These are phyloP conservation scores for Erigeron philadelphicus DNA, from an alignment of 140 eudicot genomes.

Conservation along the genomic window DNA sequence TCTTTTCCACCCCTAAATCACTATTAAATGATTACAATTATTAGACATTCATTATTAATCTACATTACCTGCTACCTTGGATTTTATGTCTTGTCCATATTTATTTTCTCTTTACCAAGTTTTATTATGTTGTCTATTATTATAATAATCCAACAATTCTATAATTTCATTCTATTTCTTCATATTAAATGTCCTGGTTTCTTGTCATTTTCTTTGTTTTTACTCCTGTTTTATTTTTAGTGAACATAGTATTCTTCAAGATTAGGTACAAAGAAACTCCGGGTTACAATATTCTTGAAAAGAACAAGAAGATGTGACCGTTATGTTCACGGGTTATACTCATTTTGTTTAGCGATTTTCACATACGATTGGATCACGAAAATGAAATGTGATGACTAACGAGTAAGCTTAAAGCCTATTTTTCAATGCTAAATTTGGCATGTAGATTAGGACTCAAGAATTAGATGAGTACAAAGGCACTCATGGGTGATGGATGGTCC, in stretches of 20 bases:
- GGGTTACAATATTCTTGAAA: conserved; percentile 15
- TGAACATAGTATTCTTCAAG: conserved; percentile 22
- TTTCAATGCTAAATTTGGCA: neutral
- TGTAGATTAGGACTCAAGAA: conserved; percentile 18
- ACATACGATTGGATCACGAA: neutral
- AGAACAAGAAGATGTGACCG: conserved; percentile 20
- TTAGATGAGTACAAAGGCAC: conserved; percentile 32
- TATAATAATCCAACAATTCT: conserved; percentile 36
- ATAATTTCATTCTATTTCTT: conserved; percentile 38
- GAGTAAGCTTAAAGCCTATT: no score
- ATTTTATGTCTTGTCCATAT: conserved; percentile 32
- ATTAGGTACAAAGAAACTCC: conserved; percentile 24
- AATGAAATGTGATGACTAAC: conserved; percentile 7
- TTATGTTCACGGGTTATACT: neutral
- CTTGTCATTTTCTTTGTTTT: conserved; percentile 45
- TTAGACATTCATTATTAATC: conserved; percentile 33
- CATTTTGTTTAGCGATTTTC: conserved; percentile 15
- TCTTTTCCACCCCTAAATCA: conserved; percentile 22
- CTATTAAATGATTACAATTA: conserved; percentile 33
- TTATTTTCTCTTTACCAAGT: conserved; percentile 19
- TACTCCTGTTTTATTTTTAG: conserved; percentile 28
- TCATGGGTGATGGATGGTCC: conserved; percentile 27
- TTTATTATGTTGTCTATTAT: conserved; percentile 20
- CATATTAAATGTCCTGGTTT: conserved; percentile 45
- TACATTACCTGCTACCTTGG: conserved; percentile 70